Evolutionary conservation across 1,284 basidiomycete species (phyloP), one percentile per base, ranked within the genome.

Genomic region (Cryptococcus wingfieldii): DNA sequence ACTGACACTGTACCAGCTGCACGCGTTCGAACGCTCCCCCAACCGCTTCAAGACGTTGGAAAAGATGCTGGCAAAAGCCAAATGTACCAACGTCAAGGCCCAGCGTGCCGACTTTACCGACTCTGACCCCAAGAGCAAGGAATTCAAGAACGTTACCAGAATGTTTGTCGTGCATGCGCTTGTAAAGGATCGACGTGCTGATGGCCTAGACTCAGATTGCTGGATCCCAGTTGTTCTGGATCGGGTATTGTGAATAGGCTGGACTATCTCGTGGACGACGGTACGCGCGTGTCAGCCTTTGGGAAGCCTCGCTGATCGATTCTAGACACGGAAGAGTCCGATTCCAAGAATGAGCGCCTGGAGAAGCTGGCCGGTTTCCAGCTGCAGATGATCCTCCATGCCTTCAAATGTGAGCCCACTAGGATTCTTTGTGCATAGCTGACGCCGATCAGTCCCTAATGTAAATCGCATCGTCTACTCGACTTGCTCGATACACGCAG

Each of bases 141-240:
- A 83, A 61, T 93, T 82, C 71, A 71, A 77, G 37, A 70, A 79
- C 9, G 88, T 86, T 31, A 89, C 90, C 1, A 89, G 94, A 69
- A 92, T 96, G 90, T 91, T 67, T 76, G 86, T 77, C 12, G 19
- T 14, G 19, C 16, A 39, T 12, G 38, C 4, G n/a, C 7, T 5
- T 27, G 38, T 4, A 12, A 51, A 10, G 8, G 27, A 34, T 5
- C 13, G 46, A 31, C 13, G 50, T 43, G 28, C 23, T 44, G 23
- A 45, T 28, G 46, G 16, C 6, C 45, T 44, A 5, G 31, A 34
- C 23, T 46, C 61, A 92, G 90, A 62, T 80, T 96, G 38, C 80
- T 96, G 9, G 93, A 97, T 72, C 94, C 93, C 13, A 93, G 90
- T 25, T 97, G 94, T 72, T 92, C 89, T 56, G 91, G 91, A 14